Conservation (phyloP, 1,284 basidiomycete species). For the Malassezia globosa region DNA sequence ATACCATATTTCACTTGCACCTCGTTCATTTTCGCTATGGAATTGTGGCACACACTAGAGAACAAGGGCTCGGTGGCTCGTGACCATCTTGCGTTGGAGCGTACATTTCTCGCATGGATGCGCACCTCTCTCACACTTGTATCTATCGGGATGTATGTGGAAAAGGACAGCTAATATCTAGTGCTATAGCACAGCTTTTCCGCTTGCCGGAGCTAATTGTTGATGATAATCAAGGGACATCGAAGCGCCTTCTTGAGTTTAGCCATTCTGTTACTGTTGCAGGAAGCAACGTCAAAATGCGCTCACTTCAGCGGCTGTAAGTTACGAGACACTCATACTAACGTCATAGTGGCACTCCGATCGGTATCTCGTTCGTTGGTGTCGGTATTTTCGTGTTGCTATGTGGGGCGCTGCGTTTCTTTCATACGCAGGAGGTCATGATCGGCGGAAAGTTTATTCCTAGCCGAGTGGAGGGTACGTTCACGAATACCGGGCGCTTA, state of each 20-base stretch:
- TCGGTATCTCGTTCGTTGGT: slow-evolving; percentile 32
- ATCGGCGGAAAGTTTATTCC: slow-evolving; percentile 29
- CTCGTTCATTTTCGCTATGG: neutral
- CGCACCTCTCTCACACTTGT: slow-evolving; percentile 43
- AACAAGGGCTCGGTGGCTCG: slow-evolving; percentile 46
- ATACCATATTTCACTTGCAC: neutral
- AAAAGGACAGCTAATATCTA: no score
- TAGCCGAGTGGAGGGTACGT: slow-evolving; percentile 32
- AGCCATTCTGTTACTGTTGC: neutral
- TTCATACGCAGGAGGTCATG: slow-evolving; percentile 26
- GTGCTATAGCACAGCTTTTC: slow-evolving; percentile 41
- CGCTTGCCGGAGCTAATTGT: slow-evolving; percentile 33
- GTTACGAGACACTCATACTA: neutral
- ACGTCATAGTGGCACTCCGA: slow-evolving; percentile 23
- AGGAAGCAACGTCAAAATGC: neutral
- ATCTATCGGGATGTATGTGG: slow-evolving; percentile 35
- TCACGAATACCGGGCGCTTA: neutral
- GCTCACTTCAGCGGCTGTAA: slow-evolving; percentile 4
- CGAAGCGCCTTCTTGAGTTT: neutral
- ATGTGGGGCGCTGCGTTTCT: slow-evolving; percentile 27
- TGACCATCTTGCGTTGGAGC: slow-evolving; percentile 45
- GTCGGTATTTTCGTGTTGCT: slow-evolving; percentile 29
- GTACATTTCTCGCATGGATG: slow-evolving; percentile 47
- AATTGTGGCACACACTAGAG: slow-evolving; percentile 22
- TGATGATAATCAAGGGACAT: neutral